Base-by-base conservation (phyloP, 139 green algal genomes). In the Asterochloris erici region DNA sequence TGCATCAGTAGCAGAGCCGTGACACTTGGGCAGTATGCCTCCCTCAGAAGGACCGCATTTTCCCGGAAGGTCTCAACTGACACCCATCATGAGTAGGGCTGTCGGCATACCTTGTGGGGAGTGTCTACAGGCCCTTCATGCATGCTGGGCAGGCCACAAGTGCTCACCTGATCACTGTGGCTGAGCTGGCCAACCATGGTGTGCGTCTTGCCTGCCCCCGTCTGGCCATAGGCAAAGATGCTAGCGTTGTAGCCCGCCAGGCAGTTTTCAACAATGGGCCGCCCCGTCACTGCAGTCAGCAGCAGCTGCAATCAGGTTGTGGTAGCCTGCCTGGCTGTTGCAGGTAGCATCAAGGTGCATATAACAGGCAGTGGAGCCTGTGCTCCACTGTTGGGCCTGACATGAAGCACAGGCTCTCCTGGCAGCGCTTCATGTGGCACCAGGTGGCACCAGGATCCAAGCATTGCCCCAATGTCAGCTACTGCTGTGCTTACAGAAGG, bases 141-240 rank as follows among this genome's bases (percentile, higher is more conserved):
- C 17, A 1, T 71, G 66, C 66, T 71, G 21, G 17, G 19, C 17
- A 71, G 19, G 66, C 66, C 21, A 24, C 17, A 26, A 21, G 19
- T 71, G 19, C 21, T 71, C 66, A 80, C 76, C 76, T 80, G 76
- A 54, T 80, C 76, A 26, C 62, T 63, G 11, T 47, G 28, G 64
- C 63, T 68, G 15, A 75, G 28, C 26, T 83, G 79, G 11, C 77
- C 84, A 23, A 86, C 54, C 69, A 76, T 81, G 47, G 82, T 85
- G 79, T 66, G 38, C 9, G 90, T 95, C 79, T 95, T 94, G 81
- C 91, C 91, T 21, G 85, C 84, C 23, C 93, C 90, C 6, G 91
- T 95, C 84, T 94, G 90, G 0, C 63, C 70, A 79, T 75, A 77
- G 21, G 69, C 63, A 70, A 77, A 84, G 26, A 77, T 84, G 26